Conservation (phyloP, 1,284 basidiomycete genomes). For the Fomitopsis schrenkii region DNA sequence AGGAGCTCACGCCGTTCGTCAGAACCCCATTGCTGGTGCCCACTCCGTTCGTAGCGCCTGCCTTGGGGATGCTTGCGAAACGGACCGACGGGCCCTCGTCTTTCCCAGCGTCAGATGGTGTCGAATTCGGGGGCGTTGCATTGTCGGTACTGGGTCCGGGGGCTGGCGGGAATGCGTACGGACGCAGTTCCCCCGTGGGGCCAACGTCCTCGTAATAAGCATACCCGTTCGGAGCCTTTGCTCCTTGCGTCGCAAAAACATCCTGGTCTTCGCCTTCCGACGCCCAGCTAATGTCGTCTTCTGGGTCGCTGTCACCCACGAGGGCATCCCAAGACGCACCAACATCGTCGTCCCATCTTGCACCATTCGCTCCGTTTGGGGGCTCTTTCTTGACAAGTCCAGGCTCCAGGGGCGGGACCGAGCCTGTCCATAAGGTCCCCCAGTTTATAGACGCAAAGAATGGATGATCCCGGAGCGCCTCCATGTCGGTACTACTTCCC, state of each 20-base stretch:
- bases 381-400: constrained; percentile 51
- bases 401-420: constrained; percentile 53
- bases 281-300: constrained; percentile 44
- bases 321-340: constrained; percentile 53
- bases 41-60: constrained; percentile 21
- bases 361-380: constrained; percentile 20
- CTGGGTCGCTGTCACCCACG: constrained; percentile 22
- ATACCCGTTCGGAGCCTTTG: constrained; percentile 12
- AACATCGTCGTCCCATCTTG: constrained; percentile 34
- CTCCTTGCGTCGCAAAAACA: constrained; percentile 14
- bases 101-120: background rate
- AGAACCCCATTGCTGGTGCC: constrained; percentile 21
- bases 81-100: constrained; percentile 14
- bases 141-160: constrained; percentile 13
- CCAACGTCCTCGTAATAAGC: constrained; percentile 24
- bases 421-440: constrained; percentile 69
- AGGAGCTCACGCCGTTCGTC: constrained; percentile 18
- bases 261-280: constrained; percentile 38
- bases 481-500: constrained; percentile 44
- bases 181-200: constrained; percentile 26
- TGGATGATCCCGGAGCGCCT: constrained; percentile 66
- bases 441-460: constrained; percentile 77
- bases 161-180: constrained; percentile 16
- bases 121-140: constrained; percentile 1
- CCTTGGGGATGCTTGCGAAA: constrained; percentile 15